Conservation (phyloP, 2,329 filamentous ascomycete genomes). For the Calonectria multiphialidica region DNA sequence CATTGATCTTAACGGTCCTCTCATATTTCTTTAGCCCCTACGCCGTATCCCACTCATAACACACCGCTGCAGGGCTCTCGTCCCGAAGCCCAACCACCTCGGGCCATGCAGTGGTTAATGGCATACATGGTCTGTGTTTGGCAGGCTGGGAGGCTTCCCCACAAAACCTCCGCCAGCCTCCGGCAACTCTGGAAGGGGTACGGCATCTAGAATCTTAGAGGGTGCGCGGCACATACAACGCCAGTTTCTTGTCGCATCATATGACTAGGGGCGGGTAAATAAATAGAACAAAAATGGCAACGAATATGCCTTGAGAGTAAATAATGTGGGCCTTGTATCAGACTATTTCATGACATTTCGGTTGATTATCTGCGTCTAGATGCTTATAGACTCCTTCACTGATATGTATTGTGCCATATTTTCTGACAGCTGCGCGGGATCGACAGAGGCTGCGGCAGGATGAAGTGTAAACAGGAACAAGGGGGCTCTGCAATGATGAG, state of each 20-base stretch:
- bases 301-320: no score
- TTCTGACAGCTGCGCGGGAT: not conserved
- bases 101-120: not conserved
- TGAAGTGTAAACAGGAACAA: not conserved
- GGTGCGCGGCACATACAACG: no score
- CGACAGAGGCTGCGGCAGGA: not conserved
- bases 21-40: not conserved
- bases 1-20: conserved; percentile 6
- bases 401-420: not conserved
- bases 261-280: no score
- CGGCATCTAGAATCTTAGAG: not conserved
- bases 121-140: conserved; percentile 2
- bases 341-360: no score
- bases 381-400: no score
- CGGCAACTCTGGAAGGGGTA: conserved; percentile 4
- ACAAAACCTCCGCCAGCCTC: conserved; percentile 27
- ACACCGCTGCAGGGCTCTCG: conserved; percentile 6
- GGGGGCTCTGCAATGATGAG: not conserved
- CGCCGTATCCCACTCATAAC: not conserved
- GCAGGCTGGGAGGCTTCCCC: conserved; percentile 24
- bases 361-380: no score
- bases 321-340: no score
- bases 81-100: conserved; percentile 1
- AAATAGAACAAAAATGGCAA: no score
- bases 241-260: no score